These are phyloP conservation scores for Magnusiomyces paraingens DNA, from an alignment of 1,139 yeast species.

Conservation along the genomic window DNA sequence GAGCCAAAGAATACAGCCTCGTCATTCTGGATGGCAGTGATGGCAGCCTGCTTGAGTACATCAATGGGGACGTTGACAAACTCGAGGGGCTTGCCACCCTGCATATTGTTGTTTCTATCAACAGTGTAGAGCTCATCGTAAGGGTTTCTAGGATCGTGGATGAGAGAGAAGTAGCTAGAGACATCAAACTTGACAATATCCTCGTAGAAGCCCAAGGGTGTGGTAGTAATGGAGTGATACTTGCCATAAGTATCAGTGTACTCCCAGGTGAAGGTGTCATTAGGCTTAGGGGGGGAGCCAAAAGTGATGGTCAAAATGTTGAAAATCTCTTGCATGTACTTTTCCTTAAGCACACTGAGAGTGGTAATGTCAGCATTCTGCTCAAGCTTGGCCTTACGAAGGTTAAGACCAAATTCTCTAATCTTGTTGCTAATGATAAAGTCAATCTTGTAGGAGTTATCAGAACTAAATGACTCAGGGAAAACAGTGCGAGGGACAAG, in stretches of 20 bases:
- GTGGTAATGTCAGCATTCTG: slow-evolving; percentile 27
- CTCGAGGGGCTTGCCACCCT: slow-evolving; percentile 56
- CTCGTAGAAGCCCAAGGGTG: slow-evolving; percentile 50
- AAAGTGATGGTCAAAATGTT: slow-evolving; percentile 49
- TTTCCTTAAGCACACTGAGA: slow-evolving; percentile 38
- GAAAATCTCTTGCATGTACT: slow-evolving; percentile 49
- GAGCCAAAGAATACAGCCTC: slow-evolving; percentile 65
- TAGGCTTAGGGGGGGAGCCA: slow-evolving; percentile 58
- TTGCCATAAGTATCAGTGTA: slow-evolving; percentile 51
- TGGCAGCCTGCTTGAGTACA: slow-evolving; percentile 48
- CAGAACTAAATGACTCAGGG: slow-evolving; percentile 57
- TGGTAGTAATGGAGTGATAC: slow-evolving; percentile 41
- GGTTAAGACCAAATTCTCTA: slow-evolving; percentile 52
- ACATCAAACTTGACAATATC: slow-evolving; percentile 44
- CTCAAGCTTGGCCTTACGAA: slow-evolving; percentile 37
- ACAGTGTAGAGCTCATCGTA: slow-evolving; percentile 52
- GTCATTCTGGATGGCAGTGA: slow-evolving; percentile 51
- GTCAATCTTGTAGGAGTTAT: slow-evolving; percentile 44
- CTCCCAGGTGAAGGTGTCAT: slow-evolving; percentile 53
- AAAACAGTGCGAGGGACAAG: slow-evolving; percentile 53
- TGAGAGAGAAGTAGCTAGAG: slow-evolving; percentile 46
- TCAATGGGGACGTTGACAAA: slow-evolving; percentile 51
- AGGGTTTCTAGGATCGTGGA: slow-evolving; percentile 58
- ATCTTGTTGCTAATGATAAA: slow-evolving; percentile 51
- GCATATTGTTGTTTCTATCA: slow-evolving; percentile 52